Conservation (phyloP, 495 filamentous ascomycete species). For the Aspergillus baeticus region DNA sequence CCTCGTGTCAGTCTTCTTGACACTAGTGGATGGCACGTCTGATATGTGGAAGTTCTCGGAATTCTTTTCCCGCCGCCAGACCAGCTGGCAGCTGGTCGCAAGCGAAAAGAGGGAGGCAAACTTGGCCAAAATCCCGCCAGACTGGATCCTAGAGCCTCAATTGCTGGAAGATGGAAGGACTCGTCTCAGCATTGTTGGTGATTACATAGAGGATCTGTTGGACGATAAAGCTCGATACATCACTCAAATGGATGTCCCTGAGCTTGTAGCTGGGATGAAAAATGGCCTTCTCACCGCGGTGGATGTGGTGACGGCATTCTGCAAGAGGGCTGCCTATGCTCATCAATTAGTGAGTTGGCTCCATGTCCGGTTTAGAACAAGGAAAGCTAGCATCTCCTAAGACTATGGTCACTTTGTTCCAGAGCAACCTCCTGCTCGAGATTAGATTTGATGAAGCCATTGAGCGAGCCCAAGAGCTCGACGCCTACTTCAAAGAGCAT, state of each 20-base stretch:
- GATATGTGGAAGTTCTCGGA: conserved; percentile 9
- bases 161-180: conserved; percentile 1
- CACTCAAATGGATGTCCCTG: conserved; percentile 8
- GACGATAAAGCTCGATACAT: conserved; percentile 3
- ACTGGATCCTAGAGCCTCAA: conserved; percentile 9
- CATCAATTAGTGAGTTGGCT: conserved; percentile 8
- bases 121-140: conserved; percentile 5
- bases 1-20: conserved; percentile 3
- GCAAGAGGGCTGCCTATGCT: conserved; percentile 12
- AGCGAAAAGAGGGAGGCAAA: conserved; percentile 1
- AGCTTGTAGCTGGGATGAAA: conserved; percentile 7
- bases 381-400: neutral
- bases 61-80: neutral
- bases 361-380: neutral
- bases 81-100: conserved; percentile 5
- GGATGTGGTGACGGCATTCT: conserved; percentile 8
- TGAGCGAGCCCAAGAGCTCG: neutral
- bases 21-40: conserved; percentile 1
- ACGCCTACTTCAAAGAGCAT: conserved; percentile 4
- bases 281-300: neutral
- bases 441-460: conserved; percentile 11
- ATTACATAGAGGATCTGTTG: conserved; percentile 4
- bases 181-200: conserved; percentile 8
- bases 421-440: conserved; percentile 8
- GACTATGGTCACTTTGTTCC: neutral